A percentile compares a stretch with the other conserved stretches of the same genome.
Evolutionary conservation across 176 grass and related monocot genomes (phyloP).

Genomic region (Eleusine indica): DNA sequence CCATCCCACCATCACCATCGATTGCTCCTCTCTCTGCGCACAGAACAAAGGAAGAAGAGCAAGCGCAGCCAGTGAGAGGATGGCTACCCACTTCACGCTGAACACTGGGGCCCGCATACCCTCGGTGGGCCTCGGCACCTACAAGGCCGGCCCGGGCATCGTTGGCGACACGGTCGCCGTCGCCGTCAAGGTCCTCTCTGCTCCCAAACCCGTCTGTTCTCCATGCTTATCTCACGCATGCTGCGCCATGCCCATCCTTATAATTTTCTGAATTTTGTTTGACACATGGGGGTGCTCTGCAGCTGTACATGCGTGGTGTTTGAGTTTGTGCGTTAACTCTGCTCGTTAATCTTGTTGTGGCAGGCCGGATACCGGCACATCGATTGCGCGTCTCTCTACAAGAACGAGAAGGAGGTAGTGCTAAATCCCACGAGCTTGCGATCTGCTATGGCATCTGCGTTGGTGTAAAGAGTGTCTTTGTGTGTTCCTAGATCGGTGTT

Average conservation of each 20-base stretch:
- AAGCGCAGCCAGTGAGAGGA: background rate
- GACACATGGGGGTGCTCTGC: too few species aligned
- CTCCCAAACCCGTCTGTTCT: background rate
- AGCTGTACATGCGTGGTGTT: background rate
- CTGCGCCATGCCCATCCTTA: background rate
- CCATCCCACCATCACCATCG: background rate
- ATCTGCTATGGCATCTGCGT: background rate
- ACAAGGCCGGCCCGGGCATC: conserved; percentile 53
- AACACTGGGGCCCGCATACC: conserved; percentile 80
- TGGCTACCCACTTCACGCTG: conserved; percentile 62
- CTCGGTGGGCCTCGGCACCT: conserved; percentile 81
- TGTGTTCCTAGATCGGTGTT: background rate
- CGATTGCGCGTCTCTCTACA: background rate
- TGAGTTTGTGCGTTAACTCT: background rate
- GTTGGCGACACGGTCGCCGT: conserved; percentile 55
- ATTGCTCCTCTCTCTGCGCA: background rate
- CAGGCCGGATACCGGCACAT: background rate
- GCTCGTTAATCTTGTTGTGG: background rate
- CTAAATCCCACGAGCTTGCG: background rate
- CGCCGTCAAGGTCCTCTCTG: conserved; percentile 59
- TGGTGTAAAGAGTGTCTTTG: background rate
- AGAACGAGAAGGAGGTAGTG: background rate
- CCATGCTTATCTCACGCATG: background rate
- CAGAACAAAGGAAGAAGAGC: background rate
- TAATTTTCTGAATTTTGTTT: background rate